Evolutionary conservation across 805 yeast genomes (phyloP), one percentile per base, ranked within the genome.

Genomic region (Cyberlindnera sargentensis): DNA sequence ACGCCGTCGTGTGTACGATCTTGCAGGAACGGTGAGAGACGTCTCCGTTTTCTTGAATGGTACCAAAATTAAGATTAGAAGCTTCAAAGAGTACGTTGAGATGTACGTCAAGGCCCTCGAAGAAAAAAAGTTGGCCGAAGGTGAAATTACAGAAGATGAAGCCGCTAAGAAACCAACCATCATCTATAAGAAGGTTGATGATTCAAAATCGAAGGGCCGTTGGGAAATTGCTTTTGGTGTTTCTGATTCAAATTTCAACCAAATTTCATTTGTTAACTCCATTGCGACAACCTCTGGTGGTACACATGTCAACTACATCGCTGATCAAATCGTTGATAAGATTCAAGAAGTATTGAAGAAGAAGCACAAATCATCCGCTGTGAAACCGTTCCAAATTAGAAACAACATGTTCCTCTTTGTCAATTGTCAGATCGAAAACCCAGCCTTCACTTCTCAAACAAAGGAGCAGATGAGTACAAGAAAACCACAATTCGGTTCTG

Each of bases 251-350:
- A 67, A 76, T 3, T 93, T 93, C 65, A 86, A 87, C 55, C 99
- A 93, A 63, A 93, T 93, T 36, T 90, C 97, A 31, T 93, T 93
- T 67, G 99, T 93, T 11, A 93, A 93, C 62, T 89, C 97, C 6
- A 93, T 93, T 61, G 99, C 99, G 1, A 93, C 99, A 0, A 91
- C 98, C 0, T 69, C 91, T 1, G 99, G 99, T 47, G 99, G 99
- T 54, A 85, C 99, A 0, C 99, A 93, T 62, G 95, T 89, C 31
- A 89, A 83, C 52, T 79, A 82, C 60, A 74, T 90, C 29, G 71
- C 95, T 4, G 96, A 91, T 62, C 87, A 90, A 66, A 75, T 93
- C 43, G 82, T 87, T 26, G 77, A 73, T 48, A 89, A 86, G 61
- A 76, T 90, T 44, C 67, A 80, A 44, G 96, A 85, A 10, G 68